Percentiles rank a stretch among this genome's conserved stretches.
Evolutionary conservation across 352 stramenopile species (phyloP).

Genomic region (Globisporangium nodosum): DNA sequence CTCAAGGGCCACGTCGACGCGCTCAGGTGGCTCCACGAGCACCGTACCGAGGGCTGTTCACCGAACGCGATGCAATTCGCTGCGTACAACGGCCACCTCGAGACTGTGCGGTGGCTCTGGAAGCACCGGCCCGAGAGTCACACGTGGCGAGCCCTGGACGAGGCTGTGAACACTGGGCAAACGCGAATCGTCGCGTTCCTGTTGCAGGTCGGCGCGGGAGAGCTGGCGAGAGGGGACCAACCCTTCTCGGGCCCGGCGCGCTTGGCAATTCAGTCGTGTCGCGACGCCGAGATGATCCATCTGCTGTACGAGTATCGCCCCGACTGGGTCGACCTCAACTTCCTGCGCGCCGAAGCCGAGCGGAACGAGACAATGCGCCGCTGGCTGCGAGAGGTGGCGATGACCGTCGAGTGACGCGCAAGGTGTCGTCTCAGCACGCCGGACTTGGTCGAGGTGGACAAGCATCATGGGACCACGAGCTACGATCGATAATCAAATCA

Average conservation of each 20-base stretch:
- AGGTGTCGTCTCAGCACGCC: too few relatives aligned
- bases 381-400: neutral
- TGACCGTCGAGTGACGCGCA: neutral
- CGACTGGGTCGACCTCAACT: neutral
- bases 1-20: neutral
- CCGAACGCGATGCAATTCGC: constrained; percentile 11
- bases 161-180: neutral
- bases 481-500: too few relatives aligned
- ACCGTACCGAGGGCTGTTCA: constrained; percentile 14
- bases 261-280: neutral
- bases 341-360: neutral
- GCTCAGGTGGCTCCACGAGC: constrained; percentile 6
- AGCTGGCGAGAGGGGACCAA: neutral
- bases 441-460: too few relatives aligned
- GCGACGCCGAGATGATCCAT: neutral
- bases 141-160: neutral
- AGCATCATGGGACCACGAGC: too few relatives aligned
- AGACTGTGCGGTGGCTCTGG: neutral
- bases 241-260: neutral
- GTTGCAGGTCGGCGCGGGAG: neutral
- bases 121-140: neutral
- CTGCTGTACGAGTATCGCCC: neutral
- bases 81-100: neutral
- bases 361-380: neutral
- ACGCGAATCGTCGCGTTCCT: neutral